phyloP scores from a whole-genome alignment of 2,329 filamentous ascomycete genomes.

The Colletotrichum incanum region DNA sequence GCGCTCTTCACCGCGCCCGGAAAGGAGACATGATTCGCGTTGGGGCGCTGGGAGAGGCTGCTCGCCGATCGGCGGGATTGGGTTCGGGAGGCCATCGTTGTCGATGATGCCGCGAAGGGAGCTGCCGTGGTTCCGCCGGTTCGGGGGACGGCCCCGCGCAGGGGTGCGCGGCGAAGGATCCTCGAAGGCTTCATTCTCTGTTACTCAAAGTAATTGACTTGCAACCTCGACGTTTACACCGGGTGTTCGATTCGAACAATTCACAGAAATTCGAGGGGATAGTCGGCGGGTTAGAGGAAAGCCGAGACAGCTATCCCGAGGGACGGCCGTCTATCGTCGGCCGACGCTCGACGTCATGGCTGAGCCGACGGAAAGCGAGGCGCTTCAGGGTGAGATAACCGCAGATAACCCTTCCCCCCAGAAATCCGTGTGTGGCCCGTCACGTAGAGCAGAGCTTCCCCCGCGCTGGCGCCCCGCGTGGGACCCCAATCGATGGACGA shows the following conservation, averaged over 20 bases:
- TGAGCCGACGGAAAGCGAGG: conserved; percentile 54
- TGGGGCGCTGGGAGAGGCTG: conserved; percentile 70
- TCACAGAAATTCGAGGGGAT: conserved; percentile 3
- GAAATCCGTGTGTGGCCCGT: not conserved
- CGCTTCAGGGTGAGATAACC: not conserved
- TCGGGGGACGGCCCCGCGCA: conserved; percentile 49
- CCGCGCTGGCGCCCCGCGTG: conserved; percentile 1
- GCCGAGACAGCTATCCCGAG: conserved; percentile 31
- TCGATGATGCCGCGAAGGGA: conserved; percentile 41
- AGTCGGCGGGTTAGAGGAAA: conserved; percentile 19
- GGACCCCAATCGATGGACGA: not conserved
- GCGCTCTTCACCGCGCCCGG: conserved; percentile 96
- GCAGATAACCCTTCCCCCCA: not conserved
- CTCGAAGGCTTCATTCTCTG: conserved; percentile 44
- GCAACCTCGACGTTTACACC: not conserved
- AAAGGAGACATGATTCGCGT: conserved; percentile 77
- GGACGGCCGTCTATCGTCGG: conserved; percentile 40
- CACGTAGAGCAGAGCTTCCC: not conserved
- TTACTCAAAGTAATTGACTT: not conserved
- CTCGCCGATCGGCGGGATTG: conserved; percentile 57
- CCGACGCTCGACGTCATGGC: conserved; percentile 46
- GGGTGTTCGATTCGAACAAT: not conserved
- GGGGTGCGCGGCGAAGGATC: conserved; percentile 50
- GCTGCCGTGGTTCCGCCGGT: conserved; percentile 35
- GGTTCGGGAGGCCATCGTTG: conserved; percentile 44